phyloP scores from a whole-genome alignment of 1,139 yeast species.

The Lodderomyces theae region DNA sequence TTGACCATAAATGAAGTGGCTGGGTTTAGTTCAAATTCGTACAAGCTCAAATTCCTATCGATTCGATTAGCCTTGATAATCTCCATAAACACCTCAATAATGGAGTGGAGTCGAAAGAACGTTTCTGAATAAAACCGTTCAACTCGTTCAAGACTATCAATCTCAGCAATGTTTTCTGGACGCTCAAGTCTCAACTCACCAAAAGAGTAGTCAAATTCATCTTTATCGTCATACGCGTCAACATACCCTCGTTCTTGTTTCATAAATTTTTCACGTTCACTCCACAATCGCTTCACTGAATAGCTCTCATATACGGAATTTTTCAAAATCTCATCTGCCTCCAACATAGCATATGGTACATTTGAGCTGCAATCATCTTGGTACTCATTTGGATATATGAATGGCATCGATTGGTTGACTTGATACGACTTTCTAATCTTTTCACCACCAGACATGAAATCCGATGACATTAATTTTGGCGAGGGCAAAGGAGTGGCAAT shows the following conservation, averaged over 20 bases:
- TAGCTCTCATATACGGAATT: conserved; percentile 64
- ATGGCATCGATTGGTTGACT: conserved; percentile 77
- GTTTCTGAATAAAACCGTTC: conserved; percentile 57
- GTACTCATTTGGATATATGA: conserved; percentile 57
- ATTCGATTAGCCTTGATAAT: conserved; percentile 51
- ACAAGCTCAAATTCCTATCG: conserved; percentile 34
- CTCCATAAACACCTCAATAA: conserved; percentile 63
- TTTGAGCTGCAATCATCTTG: conserved; percentile 18
- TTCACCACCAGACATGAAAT: conserved; percentile 55
- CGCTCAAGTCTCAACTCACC: conserved; percentile 19
- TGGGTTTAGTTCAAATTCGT: conserved; percentile 41
- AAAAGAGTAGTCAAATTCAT: conserved; percentile 23
- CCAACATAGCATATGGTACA: conserved; percentile 74
- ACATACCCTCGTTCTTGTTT: conserved; percentile 72
- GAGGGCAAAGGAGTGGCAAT: conserved; percentile 90
- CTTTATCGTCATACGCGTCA: conserved; percentile 21
- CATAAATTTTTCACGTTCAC: conserved; percentile 68
- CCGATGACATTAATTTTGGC: conserved; percentile 68
- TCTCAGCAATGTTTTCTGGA: conserved; percentile 32
- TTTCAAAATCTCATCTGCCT: conserved; percentile 63
- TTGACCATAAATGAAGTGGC: conserved; percentile 27
- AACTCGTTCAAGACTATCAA: conserved; percentile 51
- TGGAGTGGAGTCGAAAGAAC: conserved; percentile 56
- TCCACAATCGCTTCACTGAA: conserved; percentile 66
- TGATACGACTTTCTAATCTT: conserved; percentile 72